Percentiles rank a stretch among this genome's conserved stretches.
phyloP scores from a whole-genome alignment of 169 alveolate species.

The Eimeria brunetti region DNA sequence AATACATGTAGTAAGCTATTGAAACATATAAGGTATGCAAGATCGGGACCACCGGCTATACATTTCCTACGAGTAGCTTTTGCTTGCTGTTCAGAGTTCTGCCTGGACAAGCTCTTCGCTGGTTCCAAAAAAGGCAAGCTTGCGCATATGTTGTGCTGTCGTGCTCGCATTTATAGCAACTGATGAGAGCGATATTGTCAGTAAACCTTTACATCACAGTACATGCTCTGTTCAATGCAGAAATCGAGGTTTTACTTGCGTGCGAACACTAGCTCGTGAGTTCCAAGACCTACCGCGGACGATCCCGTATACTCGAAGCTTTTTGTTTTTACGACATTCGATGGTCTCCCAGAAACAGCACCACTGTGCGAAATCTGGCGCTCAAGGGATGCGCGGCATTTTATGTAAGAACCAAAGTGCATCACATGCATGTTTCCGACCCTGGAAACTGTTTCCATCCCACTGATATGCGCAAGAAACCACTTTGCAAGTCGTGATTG shows the following conservation, averaged over 20 bases:
- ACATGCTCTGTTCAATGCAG: neutral
- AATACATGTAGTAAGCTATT: neutral
- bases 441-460: too few relatives aligned
- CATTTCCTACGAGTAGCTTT: neutral
- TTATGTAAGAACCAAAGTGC: neutral
- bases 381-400: neutral
- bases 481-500: neutral
- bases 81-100: neutral
- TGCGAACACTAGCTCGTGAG: constrained; percentile 1
- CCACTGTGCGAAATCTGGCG: neutral
- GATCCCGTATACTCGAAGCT: neutral
- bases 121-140: neutral
- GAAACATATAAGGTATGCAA: neutral
- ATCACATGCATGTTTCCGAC: neutral
- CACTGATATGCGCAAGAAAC: neutral
- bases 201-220: neutral
- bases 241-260: neutral
- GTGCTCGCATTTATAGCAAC: neutral
- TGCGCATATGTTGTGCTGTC: neutral
- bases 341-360: neutral
- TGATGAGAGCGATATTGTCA: neutral
- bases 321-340: neutral
- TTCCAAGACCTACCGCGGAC: neutral
- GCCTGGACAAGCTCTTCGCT: neutral
- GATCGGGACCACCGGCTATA: neutral